Evolutionary conservation across 2,329 filamentous ascomycete genomes (phyloP).

Genomic region (Myriosclerotinia scirpicola): DNA sequence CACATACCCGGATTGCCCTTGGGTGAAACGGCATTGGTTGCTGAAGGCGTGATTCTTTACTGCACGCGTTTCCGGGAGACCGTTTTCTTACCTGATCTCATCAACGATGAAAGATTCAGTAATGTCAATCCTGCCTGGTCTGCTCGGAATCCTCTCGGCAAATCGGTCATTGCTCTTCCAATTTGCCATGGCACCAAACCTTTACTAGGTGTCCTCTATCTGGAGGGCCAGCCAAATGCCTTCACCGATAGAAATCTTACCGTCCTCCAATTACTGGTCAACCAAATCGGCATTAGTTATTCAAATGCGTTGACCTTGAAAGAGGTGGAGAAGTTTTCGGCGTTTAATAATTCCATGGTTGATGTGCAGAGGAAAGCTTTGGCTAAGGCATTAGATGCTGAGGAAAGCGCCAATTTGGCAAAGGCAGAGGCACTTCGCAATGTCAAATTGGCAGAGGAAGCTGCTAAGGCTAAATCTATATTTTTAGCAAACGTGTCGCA

Average conservation of each 20-base stretch:
- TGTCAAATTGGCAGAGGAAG: slow-evolving; percentile 79
- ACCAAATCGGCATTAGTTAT: slow-evolving; percentile 74
- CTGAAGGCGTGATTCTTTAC: slow-evolving; percentile 74
- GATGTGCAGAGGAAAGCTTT: slow-evolving; percentile 73
- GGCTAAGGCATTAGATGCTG: slow-evolving; percentile 68
- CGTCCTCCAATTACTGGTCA: slow-evolving; percentile 69
- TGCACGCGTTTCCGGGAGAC: slow-evolving; percentile 73
- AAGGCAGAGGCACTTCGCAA: slow-evolving; percentile 76
- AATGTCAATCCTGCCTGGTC: slow-evolving; percentile 72
- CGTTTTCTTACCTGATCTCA: slow-evolving; percentile 71
- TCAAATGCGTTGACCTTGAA: slow-evolving; percentile 67
- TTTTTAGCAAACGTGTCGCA: slow-evolving; percentile 80
- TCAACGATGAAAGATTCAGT: slow-evolving; percentile 74
- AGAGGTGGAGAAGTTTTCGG: slow-evolving; percentile 73
- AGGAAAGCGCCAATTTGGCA: slow-evolving; percentile 73
- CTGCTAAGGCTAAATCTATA: slow-evolving; percentile 78
- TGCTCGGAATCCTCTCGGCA: slow-evolving; percentile 65
- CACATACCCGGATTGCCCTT: slow-evolving; percentile 66
- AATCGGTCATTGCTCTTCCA: slow-evolving; percentile 76
- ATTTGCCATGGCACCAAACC: slow-evolving; percentile 71
- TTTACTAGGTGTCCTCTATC: slow-evolving; percentile 71
- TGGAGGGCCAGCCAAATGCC: slow-evolving; percentile 71
- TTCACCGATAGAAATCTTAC: slow-evolving; percentile 74
- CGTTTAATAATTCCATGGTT: slow-evolving; percentile 76
- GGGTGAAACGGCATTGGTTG: slow-evolving; percentile 65